Base-by-base conservation (phyloP, 306 rosid species). In the Hippophae rhamnoides region DNA sequence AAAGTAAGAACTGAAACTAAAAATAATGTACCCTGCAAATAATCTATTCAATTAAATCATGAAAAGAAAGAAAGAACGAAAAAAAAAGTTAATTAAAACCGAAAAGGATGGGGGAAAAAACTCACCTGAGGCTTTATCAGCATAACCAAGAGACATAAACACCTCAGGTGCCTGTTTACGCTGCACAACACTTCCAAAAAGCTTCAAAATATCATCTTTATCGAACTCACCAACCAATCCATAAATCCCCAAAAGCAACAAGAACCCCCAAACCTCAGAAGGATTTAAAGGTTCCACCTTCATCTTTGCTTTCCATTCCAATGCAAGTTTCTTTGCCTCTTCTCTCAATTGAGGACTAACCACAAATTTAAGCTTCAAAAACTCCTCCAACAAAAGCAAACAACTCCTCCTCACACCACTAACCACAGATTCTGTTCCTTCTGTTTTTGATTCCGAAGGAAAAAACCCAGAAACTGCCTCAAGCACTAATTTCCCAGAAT, bases 301-400 rank as follows among this genome's bases (percentile, higher is more conserved):
- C 8, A 71, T 47, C 64, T 66, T 74, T 50, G n/a, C 50, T 62
- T 70, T 70, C 79, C 79, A 78, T 41, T 18, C 65, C 48, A 49
- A 12, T 2, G 79, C 76, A 48, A 74, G 48, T 57, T 47, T 52
- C 64, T 0, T 6, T 5, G 79, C 83, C 70, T 66, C 71, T 7
- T 60, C 67, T 13, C 43, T 62, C 43, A 63, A 61, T 13, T 13
- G 59, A 38, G 41, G 50, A 10, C 41, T 47, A 60, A 74, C 60
- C 56, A 50, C 9, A 13, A 71, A 71, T 50, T 47, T 58, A 40
- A 56, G 65, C 41, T 43, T 62, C 31, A 50, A 9, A 62, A 74
- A 45, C 74, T 59, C 83, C 62, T 74, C 79, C 61, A 78, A 55
- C 74, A 78, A 60, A 48, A 70, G 52, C 60, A 70, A 70, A 68